Base-by-base conservation (phyloP, 306 rosid species). In the Lathyrus sativus region DNA sequence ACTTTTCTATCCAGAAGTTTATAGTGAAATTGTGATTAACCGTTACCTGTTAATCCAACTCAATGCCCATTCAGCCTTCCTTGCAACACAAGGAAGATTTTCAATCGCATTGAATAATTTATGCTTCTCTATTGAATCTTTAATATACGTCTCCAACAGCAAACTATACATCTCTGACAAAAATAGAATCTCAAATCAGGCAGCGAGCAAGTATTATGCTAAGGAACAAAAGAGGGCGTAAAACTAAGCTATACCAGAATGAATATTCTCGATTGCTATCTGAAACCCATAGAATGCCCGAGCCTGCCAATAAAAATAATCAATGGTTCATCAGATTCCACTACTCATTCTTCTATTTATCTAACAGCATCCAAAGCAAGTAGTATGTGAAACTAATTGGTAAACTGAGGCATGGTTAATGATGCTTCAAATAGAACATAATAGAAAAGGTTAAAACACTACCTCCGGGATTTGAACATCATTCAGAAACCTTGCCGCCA, bases 391-490 rank as follows among this genome's bases (percentile, higher is more conserved):
- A 68, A 71, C 62, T 54, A 9, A 64, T 55, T 10, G 7, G 50
- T 29, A 39, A 54, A 59, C 4, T 62, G 17, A 63, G 44, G 18
- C 48, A 45, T 9, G 35, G 26, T 66, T 65, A 38, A 28, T 14
- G 29, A 59, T 29, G 19, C 31, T 26, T 31, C 24, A 35, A 65
- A 44, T 50, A 48, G 17, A 59, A 65, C 35, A 63, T 22, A n/a
- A 26, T 17, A n/a, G 37, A 57, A 33, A 58, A 22, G 31, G 56
- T 46, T 49, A 38, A 42, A 35, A 73, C 50, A 46, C 46, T 78
- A 92, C 98, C 90, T 92, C 98, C 3, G 92, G 92, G 74, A 92
- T 70, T 79, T 92, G 92, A 68, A 92, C 88, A 79, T 92, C 98
- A 1, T 75, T 87, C 18, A 92, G 73, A 84, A 92, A 92, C 76